Evolutionary conservation across 345 rosid species (phyloP).

Genomic region (Brassica incana): DNA sequence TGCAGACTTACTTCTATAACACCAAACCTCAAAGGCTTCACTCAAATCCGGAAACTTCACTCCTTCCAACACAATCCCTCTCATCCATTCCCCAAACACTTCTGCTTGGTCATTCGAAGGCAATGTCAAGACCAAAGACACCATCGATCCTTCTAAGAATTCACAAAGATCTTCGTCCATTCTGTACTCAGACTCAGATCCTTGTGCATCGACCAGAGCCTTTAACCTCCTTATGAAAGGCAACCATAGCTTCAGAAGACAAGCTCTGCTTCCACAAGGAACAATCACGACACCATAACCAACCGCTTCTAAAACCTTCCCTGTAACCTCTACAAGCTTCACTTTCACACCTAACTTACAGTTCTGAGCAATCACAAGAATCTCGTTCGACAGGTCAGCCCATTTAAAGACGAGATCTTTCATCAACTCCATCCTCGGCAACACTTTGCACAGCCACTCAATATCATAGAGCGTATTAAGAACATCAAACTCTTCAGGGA

Average conservation of each 20-base stretch:
- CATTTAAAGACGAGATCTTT: slow-evolving; percentile 78
- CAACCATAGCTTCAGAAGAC: slow-evolving; percentile 72
- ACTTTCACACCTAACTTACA: slow-evolving; percentile 68
- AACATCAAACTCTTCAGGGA: slow-evolving; percentile 45
- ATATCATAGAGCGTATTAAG: slow-evolving; percentile 55
- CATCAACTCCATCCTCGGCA: slow-evolving; percentile 73
- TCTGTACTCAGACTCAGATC: slow-evolving; percentile 48
- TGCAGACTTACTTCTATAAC: slow-evolving; percentile 92
- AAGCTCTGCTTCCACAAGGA: slow-evolving; percentile 51
- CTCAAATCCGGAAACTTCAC: slow-evolving; percentile 80
- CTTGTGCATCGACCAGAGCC: slow-evolving; percentile 62
- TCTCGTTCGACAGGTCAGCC: slow-evolving; percentile 54
- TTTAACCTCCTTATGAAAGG: slow-evolving; percentile 82
- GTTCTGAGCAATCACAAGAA: slow-evolving; percentile 57
- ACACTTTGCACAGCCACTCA: slow-evolving; percentile 79
- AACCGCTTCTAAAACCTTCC: slow-evolving; percentile 84
- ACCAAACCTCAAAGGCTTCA: slow-evolving; percentile 96
- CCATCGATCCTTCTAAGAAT: slow-evolving; percentile 74
- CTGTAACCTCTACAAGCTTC: slow-evolving; percentile 73
- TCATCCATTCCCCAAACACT: slow-evolving; percentile 87
- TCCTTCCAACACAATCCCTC: slow-evolving; percentile 44
- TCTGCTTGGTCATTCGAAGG: slow-evolving; percentile 89
- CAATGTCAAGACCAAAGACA: slow-evolving; percentile 69
- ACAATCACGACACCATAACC: slow-evolving; percentile 88
- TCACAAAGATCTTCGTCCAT: slow-evolving; percentile 85